Conservation (phyloP, 768 basidiomycete species). For the Podaxis pistillaris region DNA sequence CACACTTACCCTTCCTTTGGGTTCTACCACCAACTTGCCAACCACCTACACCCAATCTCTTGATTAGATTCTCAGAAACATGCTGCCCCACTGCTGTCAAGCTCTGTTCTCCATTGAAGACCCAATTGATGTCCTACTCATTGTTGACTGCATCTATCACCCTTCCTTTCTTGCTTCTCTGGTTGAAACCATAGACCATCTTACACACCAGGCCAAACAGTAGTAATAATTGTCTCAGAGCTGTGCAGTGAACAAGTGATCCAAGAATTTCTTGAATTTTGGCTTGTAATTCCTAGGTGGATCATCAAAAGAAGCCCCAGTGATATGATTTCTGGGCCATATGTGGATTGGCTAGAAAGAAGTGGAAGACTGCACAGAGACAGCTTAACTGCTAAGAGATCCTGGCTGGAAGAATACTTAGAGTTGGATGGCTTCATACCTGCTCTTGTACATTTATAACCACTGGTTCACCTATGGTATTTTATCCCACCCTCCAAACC, state of each 20-base stretch:
- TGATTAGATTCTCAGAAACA: slow-evolving; percentile 62
- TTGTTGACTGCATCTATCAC: slow-evolving; percentile 80
- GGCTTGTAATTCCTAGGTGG: slow-evolving; percentile 54
- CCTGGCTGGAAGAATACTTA: neutral
- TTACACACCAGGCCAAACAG: slow-evolving; percentile 49
- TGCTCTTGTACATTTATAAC: neutral
- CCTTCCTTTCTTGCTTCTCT: slow-evolving; percentile 67
- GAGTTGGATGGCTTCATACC: neutral
- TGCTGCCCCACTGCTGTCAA: slow-evolving; percentile 29
- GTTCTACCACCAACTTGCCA: slow-evolving; percentile 19
- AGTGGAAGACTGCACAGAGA: neutral
- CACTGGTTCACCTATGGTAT: too few relatives aligned
- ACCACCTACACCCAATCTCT: slow-evolving; percentile 52
- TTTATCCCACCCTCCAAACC: too few relatives aligned
- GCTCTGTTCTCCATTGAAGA: slow-evolving; percentile 24
- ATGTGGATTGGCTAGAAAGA: slow-evolving; percentile 59
- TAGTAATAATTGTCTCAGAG: slow-evolving; percentile 67
- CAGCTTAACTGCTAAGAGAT: neutral
- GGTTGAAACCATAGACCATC: slow-evolving; percentile 57
- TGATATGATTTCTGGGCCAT: slow-evolving; percentile 56
- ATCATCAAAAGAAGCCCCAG: slow-evolving; percentile 35
- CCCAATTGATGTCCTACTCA: slow-evolving; percentile 58
- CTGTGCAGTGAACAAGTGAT: slow-evolving; percentile 76
- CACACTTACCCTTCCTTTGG: slow-evolving; percentile 40
- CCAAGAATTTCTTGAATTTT: slow-evolving; percentile 64